Conservation (phyloP, 1,284 basidiomycete species). For the Austroboletus novae-zelandiae region DNA sequence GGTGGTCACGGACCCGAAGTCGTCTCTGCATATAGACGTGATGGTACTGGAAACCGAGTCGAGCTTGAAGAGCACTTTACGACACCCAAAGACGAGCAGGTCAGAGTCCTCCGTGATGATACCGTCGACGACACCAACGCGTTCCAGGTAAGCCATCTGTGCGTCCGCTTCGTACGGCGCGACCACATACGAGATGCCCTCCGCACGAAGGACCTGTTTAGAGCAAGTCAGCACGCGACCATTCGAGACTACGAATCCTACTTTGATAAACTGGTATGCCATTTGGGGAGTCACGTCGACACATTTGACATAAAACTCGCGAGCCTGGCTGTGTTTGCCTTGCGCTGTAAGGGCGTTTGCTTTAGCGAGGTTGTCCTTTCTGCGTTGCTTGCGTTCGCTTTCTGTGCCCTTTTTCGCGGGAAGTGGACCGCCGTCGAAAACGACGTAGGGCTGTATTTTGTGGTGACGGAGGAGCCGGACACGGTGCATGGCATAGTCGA, state of each 20-base stretch:
- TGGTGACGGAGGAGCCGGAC: slow-evolving; percentile 85
- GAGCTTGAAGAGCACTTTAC: slow-evolving; percentile 84
- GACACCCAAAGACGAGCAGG: slow-evolving; percentile 94
- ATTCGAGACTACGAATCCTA: slow-evolving; percentile 30
- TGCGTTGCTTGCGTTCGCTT: slow-evolving; percentile 69
- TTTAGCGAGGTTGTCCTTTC: slow-evolving; percentile 64
- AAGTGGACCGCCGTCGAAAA: slow-evolving; percentile 95
- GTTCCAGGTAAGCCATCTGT: slow-evolving; percentile 92
- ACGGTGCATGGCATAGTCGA: slow-evolving; percentile 93
- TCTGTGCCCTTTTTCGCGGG: slow-evolving; percentile 95
- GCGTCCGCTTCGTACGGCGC: slow-evolving; percentile 99
- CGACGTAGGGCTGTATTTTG: slow-evolving; percentile 86
- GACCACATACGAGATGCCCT: slow-evolving; percentile 83
- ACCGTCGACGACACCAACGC: slow-evolving; percentile 79
- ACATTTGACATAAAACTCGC: slow-evolving; percentile 88
- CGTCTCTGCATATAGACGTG: slow-evolving; percentile 73
- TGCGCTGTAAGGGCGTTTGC: slow-evolving; percentile 76
- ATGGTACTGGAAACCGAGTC: slow-evolving; percentile 75
- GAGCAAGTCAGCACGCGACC: slow-evolving; percentile 8
- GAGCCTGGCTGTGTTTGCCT: slow-evolving; percentile 77
- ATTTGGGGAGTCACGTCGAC: slow-evolving; percentile 96
- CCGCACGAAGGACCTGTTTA: slow-evolving; percentile 75
- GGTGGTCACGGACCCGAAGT: slow-evolving; percentile 69
- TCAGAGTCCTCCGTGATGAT: slow-evolving; percentile 99
- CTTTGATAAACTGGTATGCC: slow-evolving; percentile 98